Evolutionary conservation across 2,329 filamentous ascomycete species (phyloP), one percentile per base, ranked within the genome.

Genomic region (Arthrinium phaeospermum): DNA sequence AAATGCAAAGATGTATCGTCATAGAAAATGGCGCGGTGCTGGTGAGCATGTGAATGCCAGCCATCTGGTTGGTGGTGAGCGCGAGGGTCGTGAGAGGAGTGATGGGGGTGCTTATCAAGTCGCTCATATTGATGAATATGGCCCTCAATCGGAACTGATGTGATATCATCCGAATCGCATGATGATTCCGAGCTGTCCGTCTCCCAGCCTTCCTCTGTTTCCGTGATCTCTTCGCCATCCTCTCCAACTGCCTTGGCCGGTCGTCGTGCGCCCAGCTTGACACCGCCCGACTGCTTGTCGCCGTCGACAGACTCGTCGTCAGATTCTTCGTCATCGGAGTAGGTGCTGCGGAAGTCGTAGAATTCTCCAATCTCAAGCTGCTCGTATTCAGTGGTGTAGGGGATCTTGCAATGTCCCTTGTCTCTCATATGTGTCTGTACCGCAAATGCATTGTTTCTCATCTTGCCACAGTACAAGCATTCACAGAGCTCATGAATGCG

Each of bases 401-500:
- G 95, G 77, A 99, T 97, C 89, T 95, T 98, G 88, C 96, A 98
- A 83, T 99, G 96, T 0, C 94, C 93, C 80, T 95, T 96, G 81
- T 99, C 96, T 64, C 94, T 92, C 96, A 99, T 99, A 81, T 99
- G 96, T 0, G 95, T 98, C 80, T 98, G 95, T 37, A 95, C 91
- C 24, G 94, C 96, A 72, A 92, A 91, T 0, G 93, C 87, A 16
- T 92, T 95, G 74, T 92, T 90, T 80, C 96, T 94, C 61, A 92
- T 83, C 82, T 96, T 97, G 80, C 93, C 92, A 81, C 96, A 99
- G 80, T 92, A 95, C 67, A 99, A 83, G 81, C 96, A 99, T 81
- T 97, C 92, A 80, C 94, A 91, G 74, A 92, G 90, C 73, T 94
- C 90, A 74, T 92, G 89, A 53, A 99, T 92, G 76, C 95, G 97